Evolutionary conservation across 2,329 filamentous ascomycete species (phyloP), one percentile per base, ranked within the genome.

Genomic region (Coleophoma crateriformis): DNA sequence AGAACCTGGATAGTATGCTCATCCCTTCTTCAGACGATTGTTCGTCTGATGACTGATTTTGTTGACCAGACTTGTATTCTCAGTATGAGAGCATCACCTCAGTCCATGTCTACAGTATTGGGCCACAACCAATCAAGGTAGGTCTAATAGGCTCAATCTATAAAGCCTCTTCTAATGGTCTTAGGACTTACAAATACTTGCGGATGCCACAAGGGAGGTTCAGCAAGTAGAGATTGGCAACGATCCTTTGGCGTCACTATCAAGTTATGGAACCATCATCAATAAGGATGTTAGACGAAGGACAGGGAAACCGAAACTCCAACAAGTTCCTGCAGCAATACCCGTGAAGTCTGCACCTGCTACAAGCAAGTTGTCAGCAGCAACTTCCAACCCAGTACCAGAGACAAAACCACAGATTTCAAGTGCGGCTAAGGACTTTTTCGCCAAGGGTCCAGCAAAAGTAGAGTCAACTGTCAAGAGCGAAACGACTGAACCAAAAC

Each of bases 61-160:
- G 5, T 19, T 15, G 11, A 38, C 2, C 57, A 92, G 88, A 80
- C 55, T 73, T 79, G 1, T 81, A 90, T 50, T 71, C 75, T 13
- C 76, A 80, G 14, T 95, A 92, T 57, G 77, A 87, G 45, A 73
- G 81, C n/a, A 81, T 96, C 48, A 77, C 76, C 0, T 87, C 88
- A 0, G 84, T 96, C 52, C 90, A 96, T 60, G 72, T 97, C 40
- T 97, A 97, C 71, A 96, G 90, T 61, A 64, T 97, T 15, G 84
- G 88, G 39, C 78, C 87, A 1, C 78, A 82, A 35, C 78, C 83
- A 1, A 72, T 90, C 14, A 85, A 84, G 66, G 84, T 81, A 68
- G 38, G 65, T 32, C 10, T n/a, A 32, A 19, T 15, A 17, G 34
- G 2, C 13, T 40, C 27, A 15, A 35, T 14, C 2, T 19, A 13